Evolutionary conservation across 495 filamentous ascomycete genomes (phyloP).

Genomic region (Cairneyella variabilis): DNA sequence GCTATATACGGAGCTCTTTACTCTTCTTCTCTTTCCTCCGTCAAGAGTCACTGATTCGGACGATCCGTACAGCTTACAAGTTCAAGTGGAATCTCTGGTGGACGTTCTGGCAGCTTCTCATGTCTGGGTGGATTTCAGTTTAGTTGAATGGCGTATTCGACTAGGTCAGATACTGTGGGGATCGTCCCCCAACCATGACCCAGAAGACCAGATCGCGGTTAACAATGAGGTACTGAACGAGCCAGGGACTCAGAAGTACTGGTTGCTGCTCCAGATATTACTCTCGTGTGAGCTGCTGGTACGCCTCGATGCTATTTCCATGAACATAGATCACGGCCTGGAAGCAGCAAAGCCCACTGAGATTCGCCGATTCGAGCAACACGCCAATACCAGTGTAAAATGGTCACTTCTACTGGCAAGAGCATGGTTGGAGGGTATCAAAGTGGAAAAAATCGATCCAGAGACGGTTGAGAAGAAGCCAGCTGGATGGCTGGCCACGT

Average conservation of each 20-base stretch:
- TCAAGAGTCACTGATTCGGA: constrained; percentile 51
- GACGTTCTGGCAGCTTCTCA: constrained; percentile 50
- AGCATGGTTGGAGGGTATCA: constrained; percentile 72
- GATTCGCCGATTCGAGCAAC: constrained; percentile 53
- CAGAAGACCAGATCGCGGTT: constrained; percentile 34
- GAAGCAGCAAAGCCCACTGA: constrained; percentile 54
- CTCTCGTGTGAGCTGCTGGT: constrained; percentile 74
- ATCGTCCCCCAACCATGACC: constrained; percentile 34
- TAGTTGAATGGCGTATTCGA: constrained; percentile 74
- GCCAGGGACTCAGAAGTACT: constrained; percentile 58
- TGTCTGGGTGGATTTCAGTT: constrained; percentile 74
- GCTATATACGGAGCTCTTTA: constrained; percentile 58
- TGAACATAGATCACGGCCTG: constrained; percentile 42
- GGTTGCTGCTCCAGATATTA: constrained; percentile 75
- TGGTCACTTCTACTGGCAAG: constrained; percentile 79
- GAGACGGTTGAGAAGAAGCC: constrained; percentile 26
- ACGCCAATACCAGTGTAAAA: constrained; percentile 60
- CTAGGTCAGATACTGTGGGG: constrained; percentile 83
- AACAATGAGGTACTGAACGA: constrained; percentile 42
- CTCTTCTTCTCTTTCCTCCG: constrained; percentile 53
- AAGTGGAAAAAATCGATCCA: constrained; percentile 34
- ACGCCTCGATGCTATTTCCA: constrained; percentile 67
- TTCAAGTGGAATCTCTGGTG: constrained; percentile 55
- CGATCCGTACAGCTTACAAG: constrained; percentile 55
- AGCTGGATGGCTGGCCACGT: constrained; percentile 45